Evolutionary conservation across 148 eudicot species (phyloP).

Genomic region (Camellia japonica): DNA sequence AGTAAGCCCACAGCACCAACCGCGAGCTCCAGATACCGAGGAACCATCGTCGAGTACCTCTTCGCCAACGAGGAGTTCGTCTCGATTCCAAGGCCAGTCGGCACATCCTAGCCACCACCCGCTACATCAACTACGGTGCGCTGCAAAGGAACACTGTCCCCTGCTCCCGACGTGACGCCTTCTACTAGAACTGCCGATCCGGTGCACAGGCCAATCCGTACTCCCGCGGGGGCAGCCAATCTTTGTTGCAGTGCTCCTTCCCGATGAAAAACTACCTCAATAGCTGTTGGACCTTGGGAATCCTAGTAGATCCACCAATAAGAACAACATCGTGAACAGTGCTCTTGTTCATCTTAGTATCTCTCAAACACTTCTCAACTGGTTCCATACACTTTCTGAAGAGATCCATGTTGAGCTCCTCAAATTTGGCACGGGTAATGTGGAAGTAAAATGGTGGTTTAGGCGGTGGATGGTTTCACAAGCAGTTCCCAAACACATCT

Average conservation of each 20-base stretch:
- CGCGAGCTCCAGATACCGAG: conserved; percentile 36
- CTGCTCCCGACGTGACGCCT: conserved; percentile 44
- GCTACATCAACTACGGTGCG: conserved; percentile 51
- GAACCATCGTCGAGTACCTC: conserved; percentile 40
- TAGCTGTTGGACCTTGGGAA: too few relatives aligned
- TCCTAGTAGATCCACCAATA: too few relatives aligned
- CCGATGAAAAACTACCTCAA: too few relatives aligned
- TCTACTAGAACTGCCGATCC: conserved; percentile 43
- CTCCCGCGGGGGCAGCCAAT: conserved; percentile 41
- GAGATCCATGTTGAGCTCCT: too few relatives aligned
- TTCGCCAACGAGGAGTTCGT: conserved; percentile 38
- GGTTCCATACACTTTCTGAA: too few relatives aligned
- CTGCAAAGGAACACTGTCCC: conserved; percentile 37
- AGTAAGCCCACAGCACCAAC: conserved; percentile 32
- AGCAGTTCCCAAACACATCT: too few relatives aligned
- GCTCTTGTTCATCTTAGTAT: too few relatives aligned
- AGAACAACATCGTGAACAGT: too few relatives aligned
- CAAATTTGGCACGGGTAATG: too few relatives aligned
- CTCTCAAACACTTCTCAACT: too few relatives aligned
- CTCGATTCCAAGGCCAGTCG: conserved; percentile 45
- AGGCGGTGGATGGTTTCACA: too few relatives aligned
- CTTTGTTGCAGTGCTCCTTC: conserved; percentile 22
- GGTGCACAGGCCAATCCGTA: conserved; percentile 44
- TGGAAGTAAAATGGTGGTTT: too few relatives aligned
- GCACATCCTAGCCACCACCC: conserved; percentile 45